Conservation (phyloP, 2,329 filamentous ascomycete genomes). For the Coleophoma eucalyptorum region DNA sequence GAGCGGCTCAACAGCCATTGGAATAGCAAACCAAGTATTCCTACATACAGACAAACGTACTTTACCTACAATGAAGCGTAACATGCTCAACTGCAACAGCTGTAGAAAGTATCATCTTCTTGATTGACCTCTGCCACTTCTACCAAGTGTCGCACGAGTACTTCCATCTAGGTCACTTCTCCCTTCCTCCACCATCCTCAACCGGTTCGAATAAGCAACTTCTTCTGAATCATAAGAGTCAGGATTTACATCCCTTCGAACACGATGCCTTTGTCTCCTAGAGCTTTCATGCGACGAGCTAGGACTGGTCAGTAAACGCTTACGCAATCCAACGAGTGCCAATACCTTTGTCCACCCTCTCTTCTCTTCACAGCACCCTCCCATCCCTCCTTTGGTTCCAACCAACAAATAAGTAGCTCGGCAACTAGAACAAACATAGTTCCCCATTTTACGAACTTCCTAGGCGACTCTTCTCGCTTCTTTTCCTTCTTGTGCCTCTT, state of each 20-base stretch:
- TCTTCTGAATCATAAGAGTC: no score
- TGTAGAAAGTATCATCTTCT: background rate
- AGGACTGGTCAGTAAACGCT: background rate
- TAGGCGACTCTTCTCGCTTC: background rate
- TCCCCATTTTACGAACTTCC: conserved; percentile 2
- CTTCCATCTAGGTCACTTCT: background rate
- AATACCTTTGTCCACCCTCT: background rate
- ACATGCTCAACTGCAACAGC: no score
- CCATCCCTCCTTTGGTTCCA: conserved; percentile 14
- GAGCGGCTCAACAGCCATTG: no score
- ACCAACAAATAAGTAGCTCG: conserved; percentile 3
- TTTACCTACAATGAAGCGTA: no score
- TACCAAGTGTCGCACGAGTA: background rate
- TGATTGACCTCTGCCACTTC: background rate
- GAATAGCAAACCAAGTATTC: no score
- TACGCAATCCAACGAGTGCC: no score
- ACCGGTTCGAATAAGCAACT: no score
- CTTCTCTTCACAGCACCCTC: background rate
- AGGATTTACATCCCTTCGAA: no score
- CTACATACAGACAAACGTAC: no score
- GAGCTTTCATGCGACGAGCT: no score
- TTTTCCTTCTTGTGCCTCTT: background rate
- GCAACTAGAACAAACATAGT: conserved; percentile 7
- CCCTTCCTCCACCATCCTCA: no score
- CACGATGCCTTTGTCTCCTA: no score